Conservation (phyloP, 257 asterid genomes). For the Solanum pinnatisectum region DNA sequence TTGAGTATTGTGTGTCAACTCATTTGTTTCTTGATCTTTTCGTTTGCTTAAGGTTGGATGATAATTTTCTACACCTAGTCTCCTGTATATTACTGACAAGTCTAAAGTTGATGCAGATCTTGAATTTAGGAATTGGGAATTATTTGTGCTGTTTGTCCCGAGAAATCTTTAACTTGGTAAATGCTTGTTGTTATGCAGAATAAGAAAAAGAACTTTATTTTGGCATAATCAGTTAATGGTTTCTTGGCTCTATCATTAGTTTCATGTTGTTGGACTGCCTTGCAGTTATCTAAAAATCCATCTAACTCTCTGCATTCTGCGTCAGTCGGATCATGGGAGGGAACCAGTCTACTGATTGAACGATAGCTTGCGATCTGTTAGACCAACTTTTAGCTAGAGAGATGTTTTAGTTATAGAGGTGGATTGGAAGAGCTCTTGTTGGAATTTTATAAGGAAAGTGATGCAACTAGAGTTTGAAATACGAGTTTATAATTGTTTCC, state of each 20-base stretch:
- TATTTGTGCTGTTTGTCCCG: neutral
- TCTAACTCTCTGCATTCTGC: neutral
- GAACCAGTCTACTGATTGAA: neutral
- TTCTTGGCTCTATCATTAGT: neutral
- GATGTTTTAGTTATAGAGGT: neutral
- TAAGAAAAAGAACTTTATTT: neutral
- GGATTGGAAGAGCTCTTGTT: neutral
- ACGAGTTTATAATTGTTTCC: neutral
- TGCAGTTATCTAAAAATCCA: neutral
- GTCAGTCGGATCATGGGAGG: neutral
- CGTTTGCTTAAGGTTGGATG: neutral
- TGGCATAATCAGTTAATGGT: neutral
- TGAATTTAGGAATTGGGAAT: neutral
- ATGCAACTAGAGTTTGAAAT: neutral
- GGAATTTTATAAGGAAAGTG: neutral
- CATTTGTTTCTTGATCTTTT: neutral
- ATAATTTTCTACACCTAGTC: neutral
- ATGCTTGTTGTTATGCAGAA: neutral
- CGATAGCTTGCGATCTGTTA: neutral
- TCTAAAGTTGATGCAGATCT: neutral
- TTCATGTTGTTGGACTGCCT: neutral
- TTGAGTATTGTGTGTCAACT: neutral
- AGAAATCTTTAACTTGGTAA: neutral
- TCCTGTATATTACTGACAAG: neutral
- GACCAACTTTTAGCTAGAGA: neutral